Evolutionary conservation across 768 basidiomycete species (phyloP).

Genomic region (Coprinellus micaceus): DNA sequence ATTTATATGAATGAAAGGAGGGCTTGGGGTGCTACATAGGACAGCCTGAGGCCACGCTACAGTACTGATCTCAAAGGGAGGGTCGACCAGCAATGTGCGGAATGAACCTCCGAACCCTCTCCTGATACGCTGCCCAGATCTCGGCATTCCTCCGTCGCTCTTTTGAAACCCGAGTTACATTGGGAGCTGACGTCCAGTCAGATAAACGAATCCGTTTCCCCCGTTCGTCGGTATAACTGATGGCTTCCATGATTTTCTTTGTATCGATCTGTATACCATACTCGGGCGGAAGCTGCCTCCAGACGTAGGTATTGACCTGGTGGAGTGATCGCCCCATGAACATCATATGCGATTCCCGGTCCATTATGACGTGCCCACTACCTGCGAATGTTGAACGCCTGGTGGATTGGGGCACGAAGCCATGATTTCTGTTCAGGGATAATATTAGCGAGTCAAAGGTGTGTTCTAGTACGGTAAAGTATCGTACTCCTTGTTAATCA

Average conservation of each 20-base stretch:
- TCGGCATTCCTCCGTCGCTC: background rate
- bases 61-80: too few relatives aligned
- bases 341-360: background rate
- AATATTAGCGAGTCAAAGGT: background rate
- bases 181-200: background rate
- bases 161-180: background rate
- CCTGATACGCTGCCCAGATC: background rate
- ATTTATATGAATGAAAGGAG: too few relatives aligned
- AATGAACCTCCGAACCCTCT: background rate
- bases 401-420: background rate
- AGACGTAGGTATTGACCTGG: background rate
- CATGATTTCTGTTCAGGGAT: background rate
- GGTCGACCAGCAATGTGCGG: background rate
- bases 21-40: too few relatives aligned
- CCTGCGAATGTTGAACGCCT: background rate
- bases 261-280: background rate
- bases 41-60: too few relatives aligned
- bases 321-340: background rate
- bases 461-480: background rate
- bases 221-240: background rate
- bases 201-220: background rate
- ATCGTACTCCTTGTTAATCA: background rate
- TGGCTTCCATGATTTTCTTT: background rate
- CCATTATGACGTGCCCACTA: background rate
- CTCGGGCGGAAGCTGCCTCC: background rate